Conservation (phyloP, 305 asterid genomes). For the Fraxinus nigra region DNA sequence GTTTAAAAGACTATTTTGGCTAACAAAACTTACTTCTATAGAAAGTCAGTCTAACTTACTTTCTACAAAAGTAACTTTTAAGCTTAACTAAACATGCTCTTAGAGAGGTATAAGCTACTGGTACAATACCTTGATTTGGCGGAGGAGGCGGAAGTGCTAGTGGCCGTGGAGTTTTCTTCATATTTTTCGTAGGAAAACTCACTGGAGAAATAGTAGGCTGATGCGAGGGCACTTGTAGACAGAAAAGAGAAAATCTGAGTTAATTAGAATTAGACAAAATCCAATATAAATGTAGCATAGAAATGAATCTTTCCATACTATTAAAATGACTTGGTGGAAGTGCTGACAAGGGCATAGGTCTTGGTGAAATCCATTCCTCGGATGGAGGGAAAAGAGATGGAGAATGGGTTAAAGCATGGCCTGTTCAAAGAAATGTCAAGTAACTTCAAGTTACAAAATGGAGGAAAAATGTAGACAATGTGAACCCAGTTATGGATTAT, state of each 20-base stretch:
- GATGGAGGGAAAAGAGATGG: constrained; percentile 41
- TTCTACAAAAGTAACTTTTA: not conserved
- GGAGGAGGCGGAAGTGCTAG: constrained; percentile 80
- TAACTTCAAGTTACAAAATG: constrained; percentile 10
- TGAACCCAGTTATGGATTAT: not conserved
- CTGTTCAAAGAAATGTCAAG: constrained; percentile 28
- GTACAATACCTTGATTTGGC: constrained; percentile 56
- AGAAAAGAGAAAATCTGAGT: constrained; percentile 9
- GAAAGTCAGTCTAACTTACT: not conserved
- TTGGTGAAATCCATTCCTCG: constrained; percentile 25
- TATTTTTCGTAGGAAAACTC: constrained; percentile 32
- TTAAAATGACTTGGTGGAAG: constrained; percentile 39
- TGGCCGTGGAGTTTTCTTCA: constrained; percentile 42
- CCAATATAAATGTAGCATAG: not conserved
- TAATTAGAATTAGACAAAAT: constrained; percentile 8
- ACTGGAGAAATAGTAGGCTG: constrained; percentile 58
- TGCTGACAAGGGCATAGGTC: constrained; percentile 47
- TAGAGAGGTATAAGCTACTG: not conserved
- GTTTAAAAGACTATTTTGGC: not conserved
- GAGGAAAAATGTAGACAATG: constrained; percentile 3
- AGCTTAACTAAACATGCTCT: not conserved
- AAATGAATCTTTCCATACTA: constrained; percentile 33
- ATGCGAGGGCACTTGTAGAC: constrained; percentile 39
- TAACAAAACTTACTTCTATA: not conserved
- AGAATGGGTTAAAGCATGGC: constrained; percentile 40